These are phyloP conservation scores for Fusarium sororula DNA, from an alignment of 2,329 filamentous ascomycete species.

Conservation along the genomic window DNA sequence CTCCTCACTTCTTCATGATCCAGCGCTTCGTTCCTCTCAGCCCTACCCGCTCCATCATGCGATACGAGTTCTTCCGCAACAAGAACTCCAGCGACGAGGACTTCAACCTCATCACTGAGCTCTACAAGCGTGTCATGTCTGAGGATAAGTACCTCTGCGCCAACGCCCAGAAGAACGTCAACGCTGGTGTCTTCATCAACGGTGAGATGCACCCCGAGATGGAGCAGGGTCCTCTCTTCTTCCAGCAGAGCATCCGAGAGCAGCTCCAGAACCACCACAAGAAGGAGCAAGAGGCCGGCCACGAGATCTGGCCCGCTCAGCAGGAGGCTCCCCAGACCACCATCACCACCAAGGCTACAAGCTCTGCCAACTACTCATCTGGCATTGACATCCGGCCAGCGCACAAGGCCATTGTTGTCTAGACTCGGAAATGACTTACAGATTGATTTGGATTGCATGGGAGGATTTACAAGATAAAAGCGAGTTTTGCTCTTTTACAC, in stretches of 20 bases:
- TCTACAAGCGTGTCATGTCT: conserved; percentile 71
- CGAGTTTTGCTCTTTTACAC: conserved; percentile 25
- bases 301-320: conserved; percentile 63
- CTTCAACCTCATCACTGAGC: conserved; percentile 64
- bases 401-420: conserved; percentile 34
- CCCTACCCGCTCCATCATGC: conserved; percentile 62
- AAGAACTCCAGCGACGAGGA: conserved; percentile 67
- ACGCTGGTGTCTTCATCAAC: conserved; percentile 68
- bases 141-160: conserved; percentile 72
- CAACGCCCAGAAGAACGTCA: conserved; percentile 67
- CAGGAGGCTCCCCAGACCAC: conserved; percentile 46
- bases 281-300: conserved; percentile 54
- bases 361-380: conserved; percentile 48
- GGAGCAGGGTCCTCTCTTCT: conserved; percentile 67
- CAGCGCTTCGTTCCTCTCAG: conserved; percentile 68
- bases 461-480: conserved; percentile 26
- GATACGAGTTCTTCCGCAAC: conserved; percentile 71
- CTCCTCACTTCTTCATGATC: conserved; percentile 71
- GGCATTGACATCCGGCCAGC: conserved; percentile 47
- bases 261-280: conserved; percentile 57
- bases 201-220: conserved; percentile 69
- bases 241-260: conserved; percentile 62
- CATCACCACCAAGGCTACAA: conserved; percentile 31
- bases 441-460: not conserved
- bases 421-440: not conserved